phyloP scores from a whole-genome alignment of 2,329 filamentous ascomycete genomes.

The Cytospora mali region DNA sequence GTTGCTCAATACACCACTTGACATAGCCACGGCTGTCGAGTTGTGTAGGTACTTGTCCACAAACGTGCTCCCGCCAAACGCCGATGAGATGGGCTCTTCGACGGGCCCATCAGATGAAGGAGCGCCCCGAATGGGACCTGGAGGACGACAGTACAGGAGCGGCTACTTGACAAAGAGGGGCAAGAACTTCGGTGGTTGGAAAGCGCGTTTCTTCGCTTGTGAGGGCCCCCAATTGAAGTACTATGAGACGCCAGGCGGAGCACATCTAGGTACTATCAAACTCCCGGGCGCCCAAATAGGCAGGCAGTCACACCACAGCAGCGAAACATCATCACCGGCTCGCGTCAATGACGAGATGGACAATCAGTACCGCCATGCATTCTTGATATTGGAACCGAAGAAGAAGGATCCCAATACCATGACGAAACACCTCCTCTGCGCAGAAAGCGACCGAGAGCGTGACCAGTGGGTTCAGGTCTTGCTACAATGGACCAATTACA shows the following conservation, averaged over 20 bases:
- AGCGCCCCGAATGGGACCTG: constrained; percentile 54
- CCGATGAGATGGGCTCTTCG: constrained; percentile 54
- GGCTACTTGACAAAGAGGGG: constrained; percentile 95
- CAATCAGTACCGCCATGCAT: constrained; percentile 95
- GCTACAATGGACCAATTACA: constrained; percentile 83
- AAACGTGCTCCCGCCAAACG: constrained; percentile 63
- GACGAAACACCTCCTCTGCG: constrained; percentile 92
- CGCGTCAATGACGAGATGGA: constrained; percentile 73
- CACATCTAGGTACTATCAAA: constrained; percentile 92
- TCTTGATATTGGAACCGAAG: constrained; percentile 92
- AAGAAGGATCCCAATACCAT: constrained; percentile 88
- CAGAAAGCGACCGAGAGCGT: constrained; percentile 89
- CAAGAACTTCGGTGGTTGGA: constrained; percentile 99
- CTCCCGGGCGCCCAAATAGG: constrained; percentile 89
- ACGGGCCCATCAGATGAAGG: constrained; percentile 22
- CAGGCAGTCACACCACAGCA: constrained; percentile 74
- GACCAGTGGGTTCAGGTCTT: constrained; percentile 93
- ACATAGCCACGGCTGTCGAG: constrained; percentile 73
- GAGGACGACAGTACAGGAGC: constrained; percentile 72
- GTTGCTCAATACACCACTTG: constrained; percentile 79
- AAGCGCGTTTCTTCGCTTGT: constrained; percentile 70
- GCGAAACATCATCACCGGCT: constrained; percentile 62
- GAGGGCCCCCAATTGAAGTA: constrained; percentile 74
- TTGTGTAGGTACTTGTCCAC: constrained; percentile 86
- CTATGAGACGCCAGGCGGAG: constrained; percentile 86